These are phyloP conservation scores for Aspergillus viridinutans DNA, from an alignment of 2,329 filamentous ascomycete species.

Conservation along the genomic window DNA sequence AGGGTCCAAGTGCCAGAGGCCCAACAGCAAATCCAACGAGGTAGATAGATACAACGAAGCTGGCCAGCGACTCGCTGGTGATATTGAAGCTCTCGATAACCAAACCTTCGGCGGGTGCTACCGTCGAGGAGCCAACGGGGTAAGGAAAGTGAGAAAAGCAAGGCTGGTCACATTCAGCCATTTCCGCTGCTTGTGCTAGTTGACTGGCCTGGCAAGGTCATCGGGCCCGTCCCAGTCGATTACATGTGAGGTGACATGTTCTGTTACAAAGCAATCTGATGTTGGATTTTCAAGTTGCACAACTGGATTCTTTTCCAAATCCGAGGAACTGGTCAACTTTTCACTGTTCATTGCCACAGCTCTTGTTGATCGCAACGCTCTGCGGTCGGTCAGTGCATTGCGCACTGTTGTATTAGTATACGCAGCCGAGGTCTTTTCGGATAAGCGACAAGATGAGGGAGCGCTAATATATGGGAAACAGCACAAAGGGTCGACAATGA, in stretches of 20 bases:
- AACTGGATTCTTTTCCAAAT: background rate
- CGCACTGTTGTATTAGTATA: background rate
- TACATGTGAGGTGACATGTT: background rate
- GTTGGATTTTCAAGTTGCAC: background rate
- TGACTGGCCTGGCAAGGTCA: background rate
- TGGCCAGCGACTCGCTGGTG: conserved; percentile 35
- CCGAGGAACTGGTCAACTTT: background rate
- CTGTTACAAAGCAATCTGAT: background rate
- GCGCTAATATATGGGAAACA: background rate
- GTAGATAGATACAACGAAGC: conserved; percentile 57
- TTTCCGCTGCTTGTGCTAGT: background rate
- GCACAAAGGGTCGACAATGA: background rate
- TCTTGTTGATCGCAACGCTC: no score
- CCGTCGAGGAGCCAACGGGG: background rate
- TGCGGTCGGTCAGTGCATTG: background rate
- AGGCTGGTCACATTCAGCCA: background rate
- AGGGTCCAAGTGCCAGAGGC: conserved; percentile 54
- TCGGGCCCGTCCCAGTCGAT: background rate
- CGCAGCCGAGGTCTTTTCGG: background rate
- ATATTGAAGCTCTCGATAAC: conserved; percentile 42
- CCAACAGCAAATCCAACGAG: conserved; percentile 56
- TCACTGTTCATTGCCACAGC: background rate
- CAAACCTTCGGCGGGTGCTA: conserved; percentile 26
- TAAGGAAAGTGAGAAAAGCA: background rate
- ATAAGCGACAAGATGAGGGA: background rate